Conservation (phyloP, 2,329 filamentous ascomycete species). For the Talaromyces sp. region DNA sequence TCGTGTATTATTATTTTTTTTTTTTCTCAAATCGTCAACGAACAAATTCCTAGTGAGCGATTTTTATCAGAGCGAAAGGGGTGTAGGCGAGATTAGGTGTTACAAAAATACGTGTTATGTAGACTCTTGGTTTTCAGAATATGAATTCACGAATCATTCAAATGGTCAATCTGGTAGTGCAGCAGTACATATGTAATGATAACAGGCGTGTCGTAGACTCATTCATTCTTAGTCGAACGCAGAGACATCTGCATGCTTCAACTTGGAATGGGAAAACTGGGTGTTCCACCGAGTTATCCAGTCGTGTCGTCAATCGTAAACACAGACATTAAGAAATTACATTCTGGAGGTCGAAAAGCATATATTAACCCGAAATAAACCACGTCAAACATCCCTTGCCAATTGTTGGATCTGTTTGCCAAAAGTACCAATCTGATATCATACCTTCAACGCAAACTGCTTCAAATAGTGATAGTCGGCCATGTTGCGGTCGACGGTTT, state of each 20-base stretch:
- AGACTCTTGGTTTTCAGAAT: background rate
- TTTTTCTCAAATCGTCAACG: background rate
- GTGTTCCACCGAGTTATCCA: background rate
- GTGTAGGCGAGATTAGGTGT: background rate
- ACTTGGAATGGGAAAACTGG: background rate
- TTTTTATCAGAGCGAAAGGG: background rate
- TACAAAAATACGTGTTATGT: background rate
- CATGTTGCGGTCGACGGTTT: conserved; percentile 56
- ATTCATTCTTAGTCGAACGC: background rate
- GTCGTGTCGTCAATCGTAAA: background rate
- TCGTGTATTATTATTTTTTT: background rate
- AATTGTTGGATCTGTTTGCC: background rate
- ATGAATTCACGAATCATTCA: background rate
- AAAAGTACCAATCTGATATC: conserved; percentile 9
- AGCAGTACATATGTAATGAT: too few relatives aligned
- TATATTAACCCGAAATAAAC: background rate
- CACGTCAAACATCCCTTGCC: background rate
- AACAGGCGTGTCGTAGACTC: background rate
- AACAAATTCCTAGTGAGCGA: background rate
- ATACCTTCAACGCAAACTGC: conserved; percentile 56
- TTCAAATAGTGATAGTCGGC: conserved; percentile 60
- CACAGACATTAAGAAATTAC: background rate
- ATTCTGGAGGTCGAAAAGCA: background rate
- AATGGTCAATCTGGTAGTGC: background rate
- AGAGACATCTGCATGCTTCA: background rate